Evolutionary conservation across 768 basidiomycete species (phyloP), one percentile per base, ranked within the genome.

Genomic region (Coprinopsis cinerea): DNA sequence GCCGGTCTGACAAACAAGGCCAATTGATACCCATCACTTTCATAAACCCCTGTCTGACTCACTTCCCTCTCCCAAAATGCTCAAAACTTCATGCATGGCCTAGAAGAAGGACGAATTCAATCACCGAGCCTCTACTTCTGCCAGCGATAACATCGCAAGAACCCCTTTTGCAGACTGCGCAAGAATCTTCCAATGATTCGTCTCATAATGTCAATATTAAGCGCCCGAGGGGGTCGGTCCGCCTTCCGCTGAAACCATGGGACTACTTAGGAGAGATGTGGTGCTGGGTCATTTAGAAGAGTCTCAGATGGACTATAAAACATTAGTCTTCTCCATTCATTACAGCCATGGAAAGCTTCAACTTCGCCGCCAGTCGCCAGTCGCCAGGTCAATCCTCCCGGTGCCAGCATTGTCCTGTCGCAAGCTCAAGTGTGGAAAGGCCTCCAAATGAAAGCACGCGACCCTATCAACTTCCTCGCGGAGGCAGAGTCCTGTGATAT

Each of bases 371-470:
- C 30, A 56, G 47, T 35, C 10, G 44, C 44, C 30, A 56, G 47
- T 35, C 55, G 57, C 34, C 46, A 15, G n/a, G 55, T 58, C 22
- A 58, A 58, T 26, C 57, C 57, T 27, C 50, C 43, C 4, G 51
- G 51, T 3, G 57, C 46, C 2, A 20, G 47, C 15, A 47, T 50
- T 14, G 51, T 48, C 23, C 39, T 58, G 37, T 45, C 55, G 1
- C n/a, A 26, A 9, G 51, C 44, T 13, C 57, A 58, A 20, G 48
- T 58, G 18, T 58, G 57, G 57, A 48, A 47, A 13, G 57, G 57
- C 11, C 37, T 58, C 24, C 46, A 17, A 20, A 49, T 48, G 17
- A 58, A 58, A 37, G 47, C 50, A 10, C 45, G 48, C 17, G 35
- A 56, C 3, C 57, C 57, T 24, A 42, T 54, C 30, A 32, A 43